These are phyloP conservation scores for Plenodomus biglobosus DNA, from an alignment of 2,329 filamentous ascomycete genomes.

Conservation along the genomic window DNA sequence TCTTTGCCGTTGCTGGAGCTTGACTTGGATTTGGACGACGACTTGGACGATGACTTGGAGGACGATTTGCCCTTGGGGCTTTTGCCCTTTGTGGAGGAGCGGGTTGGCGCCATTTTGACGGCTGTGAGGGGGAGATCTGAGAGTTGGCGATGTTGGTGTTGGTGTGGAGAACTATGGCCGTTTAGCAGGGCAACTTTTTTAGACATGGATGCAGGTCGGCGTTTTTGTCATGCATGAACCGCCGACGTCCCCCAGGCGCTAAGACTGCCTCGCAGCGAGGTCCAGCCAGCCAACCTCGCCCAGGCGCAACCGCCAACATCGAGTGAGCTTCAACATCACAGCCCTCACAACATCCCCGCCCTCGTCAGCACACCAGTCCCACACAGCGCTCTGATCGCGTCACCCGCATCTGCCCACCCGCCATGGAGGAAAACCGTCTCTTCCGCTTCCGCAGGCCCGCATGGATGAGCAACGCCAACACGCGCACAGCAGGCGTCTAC, in stretches of 20 bases:
- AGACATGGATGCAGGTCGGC: conserved; percentile 10
- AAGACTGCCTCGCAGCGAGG: no score
- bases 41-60: conserved; percentile 28
- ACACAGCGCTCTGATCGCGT: conserved; percentile 1
- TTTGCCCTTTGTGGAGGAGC: conserved; percentile 26
- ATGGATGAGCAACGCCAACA: conserved; percentile 67
- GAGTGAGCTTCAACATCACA: conserved; percentile 20
- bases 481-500: conserved; percentile 67
- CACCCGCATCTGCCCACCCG: conserved; percentile 4
- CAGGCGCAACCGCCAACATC: conserved; percentile 16
- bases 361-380: background rate
- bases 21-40: conserved; percentile 34
- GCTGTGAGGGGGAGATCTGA: background rate
- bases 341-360: conserved; percentile 1
- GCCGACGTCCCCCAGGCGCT: conserved; percentile 20
- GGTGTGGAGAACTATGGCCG: background rate
- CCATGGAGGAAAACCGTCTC: conserved; percentile 56
- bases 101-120: conserved; percentile 33
- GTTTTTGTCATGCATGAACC: conserved; percentile 3
- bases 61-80: conserved; percentile 30
- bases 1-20: conserved; percentile 18
- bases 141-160: conserved; percentile 7
- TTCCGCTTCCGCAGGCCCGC: conserved; percentile 68
- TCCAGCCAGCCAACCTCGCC: conserved; percentile 37
- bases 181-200: conserved; percentile 22